Evolutionary conservation across 768 basidiomycete species (phyloP), one percentile per base, ranked within the genome.

Genomic region (Termitomyces sp.): DNA sequence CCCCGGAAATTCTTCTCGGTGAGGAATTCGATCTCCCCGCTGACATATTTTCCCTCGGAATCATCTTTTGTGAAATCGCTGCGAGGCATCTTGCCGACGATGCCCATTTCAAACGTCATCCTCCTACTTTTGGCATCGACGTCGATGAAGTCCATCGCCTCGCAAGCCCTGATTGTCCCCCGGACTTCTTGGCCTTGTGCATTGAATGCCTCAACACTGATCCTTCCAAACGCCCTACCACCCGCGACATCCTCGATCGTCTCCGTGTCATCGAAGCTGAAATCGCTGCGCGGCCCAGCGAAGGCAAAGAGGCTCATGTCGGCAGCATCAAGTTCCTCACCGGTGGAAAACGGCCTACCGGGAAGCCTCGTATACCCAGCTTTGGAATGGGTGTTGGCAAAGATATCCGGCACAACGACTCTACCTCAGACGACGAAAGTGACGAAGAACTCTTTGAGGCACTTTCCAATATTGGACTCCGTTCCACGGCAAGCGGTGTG

Each of bases 1-100:
- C 91, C 2, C 96, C 96, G 0, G 96, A 98, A 68, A 97, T 98
- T 61, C 76, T 96, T 1, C 76, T 92, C 10, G 94, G 95, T 22
- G 83, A 88, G 49, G 90, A 94, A 64, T 99, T 99, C 60, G 91
- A 92, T 67, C 82, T 98, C 5, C 86, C 91, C 3, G 97, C 96
- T 6, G 96, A 99, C 65, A 86, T 97, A 0, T 98, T 94, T 70
- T 95, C 94, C 5, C 82, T 98, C 10, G 95, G 93, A 0, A 82
- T 96, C 63, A 93, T 94, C 56, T 89, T 97, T 65, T 91, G 91
- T 63, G 96, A 99, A 72, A 93, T 99, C 64, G 78, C 88, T 0
- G 81, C 90, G 3, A 80, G 94, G 20, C 81, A 75, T 41, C 79
- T 98, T n/a, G 95, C 95, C 0, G 92, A 96, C 60, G 89, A 92